A percentile compares a stretch with the other conserved stretches of the same genome.
phyloP scores from a whole-genome alignment of 2,329 filamentous ascomycete genomes.

The Aspergillus novoparasiticus region DNA sequence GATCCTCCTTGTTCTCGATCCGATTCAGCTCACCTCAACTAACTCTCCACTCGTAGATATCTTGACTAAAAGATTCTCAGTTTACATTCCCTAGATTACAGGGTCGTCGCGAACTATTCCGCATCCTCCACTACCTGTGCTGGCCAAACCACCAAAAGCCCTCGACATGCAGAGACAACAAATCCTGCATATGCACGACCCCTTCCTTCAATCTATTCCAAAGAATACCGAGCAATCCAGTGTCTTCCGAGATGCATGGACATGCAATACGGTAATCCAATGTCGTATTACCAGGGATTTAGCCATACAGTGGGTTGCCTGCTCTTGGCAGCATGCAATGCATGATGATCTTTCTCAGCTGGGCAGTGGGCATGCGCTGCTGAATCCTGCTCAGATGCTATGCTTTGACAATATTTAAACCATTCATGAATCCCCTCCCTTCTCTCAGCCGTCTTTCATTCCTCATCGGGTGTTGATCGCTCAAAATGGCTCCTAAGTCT shows the following conservation, averaged over 20 bases:
- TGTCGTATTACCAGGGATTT: not conserved
- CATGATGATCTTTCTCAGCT: not conserved
- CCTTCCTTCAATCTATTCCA: not conserved
- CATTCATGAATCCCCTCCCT: not conserved
- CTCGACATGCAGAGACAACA: not conserved
- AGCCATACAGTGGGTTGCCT: not conserved
- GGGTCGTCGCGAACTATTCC: not conserved
- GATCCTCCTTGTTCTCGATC: constrained; percentile 4
- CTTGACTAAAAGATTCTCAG: not conserved
- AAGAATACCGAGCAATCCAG: not conserved
- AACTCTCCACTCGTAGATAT: not conserved
- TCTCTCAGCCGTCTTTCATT: not conserved
- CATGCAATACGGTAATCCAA: not conserved
- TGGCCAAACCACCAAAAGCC: not conserved
- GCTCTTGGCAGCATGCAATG: not conserved
- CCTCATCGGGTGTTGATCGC: not conserved
- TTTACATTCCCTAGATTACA: not conserved
- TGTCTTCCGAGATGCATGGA: not conserved
- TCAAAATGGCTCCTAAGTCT: constrained; percentile 21
- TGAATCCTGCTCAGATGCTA: not conserved
- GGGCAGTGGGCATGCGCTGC: not conserved
- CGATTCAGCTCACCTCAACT: not conserved
- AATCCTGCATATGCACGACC: constrained; percentile 10
- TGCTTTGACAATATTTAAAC: not conserved
- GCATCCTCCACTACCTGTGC: not conserved